These are phyloP conservation scores for Exophiala oligosperma DNA, from an alignment of 2,329 filamentous ascomycete species.

Conservation along the genomic window DNA sequence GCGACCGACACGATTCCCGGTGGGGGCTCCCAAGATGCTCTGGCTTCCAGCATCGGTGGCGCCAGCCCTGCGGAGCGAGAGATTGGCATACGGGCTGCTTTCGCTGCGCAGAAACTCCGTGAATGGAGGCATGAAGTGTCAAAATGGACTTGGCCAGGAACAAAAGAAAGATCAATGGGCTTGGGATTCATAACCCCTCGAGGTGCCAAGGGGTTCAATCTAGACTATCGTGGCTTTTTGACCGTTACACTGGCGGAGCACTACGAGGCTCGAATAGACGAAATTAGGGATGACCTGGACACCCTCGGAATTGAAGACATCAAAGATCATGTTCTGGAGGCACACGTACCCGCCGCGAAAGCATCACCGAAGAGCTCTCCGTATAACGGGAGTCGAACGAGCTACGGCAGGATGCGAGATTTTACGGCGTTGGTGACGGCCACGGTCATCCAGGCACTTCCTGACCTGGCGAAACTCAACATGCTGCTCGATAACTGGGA, in stretches of 20 bases:
- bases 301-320: constrained; percentile 65
- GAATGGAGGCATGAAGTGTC: constrained; percentile 61
- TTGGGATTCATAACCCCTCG: constrained; percentile 41
- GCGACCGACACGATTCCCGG: constrained; percentile 42
- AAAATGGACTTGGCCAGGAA: constrained; percentile 58
- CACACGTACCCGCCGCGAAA: constrained; percentile 56
- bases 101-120: constrained; percentile 58
- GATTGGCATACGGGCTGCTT: constrained; percentile 59
- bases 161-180: constrained; percentile 37
- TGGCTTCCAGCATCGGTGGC: constrained; percentile 53
- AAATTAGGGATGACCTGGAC: constrained; percentile 60
- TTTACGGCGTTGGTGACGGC: constrained; percentile 87
- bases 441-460: constrained; percentile 85
- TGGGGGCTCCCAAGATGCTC: constrained; percentile 42
- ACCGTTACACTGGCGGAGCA: constrained; percentile 61
- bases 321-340: constrained; percentile 81
- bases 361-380: constrained; percentile 44
- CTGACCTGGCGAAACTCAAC: constrained; percentile 72
- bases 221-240: constrained; percentile 69
- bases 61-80: constrained; percentile 59
- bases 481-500: constrained; percentile 76
- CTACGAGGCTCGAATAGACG: constrained; percentile 72
- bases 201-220: constrained; percentile 19
- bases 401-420: constrained; percentile 77
- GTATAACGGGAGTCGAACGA: constrained; percentile 42